Conservation (phyloP, 2,329 filamentous ascomycete genomes). For the Lizonia empirigonia region DNA sequence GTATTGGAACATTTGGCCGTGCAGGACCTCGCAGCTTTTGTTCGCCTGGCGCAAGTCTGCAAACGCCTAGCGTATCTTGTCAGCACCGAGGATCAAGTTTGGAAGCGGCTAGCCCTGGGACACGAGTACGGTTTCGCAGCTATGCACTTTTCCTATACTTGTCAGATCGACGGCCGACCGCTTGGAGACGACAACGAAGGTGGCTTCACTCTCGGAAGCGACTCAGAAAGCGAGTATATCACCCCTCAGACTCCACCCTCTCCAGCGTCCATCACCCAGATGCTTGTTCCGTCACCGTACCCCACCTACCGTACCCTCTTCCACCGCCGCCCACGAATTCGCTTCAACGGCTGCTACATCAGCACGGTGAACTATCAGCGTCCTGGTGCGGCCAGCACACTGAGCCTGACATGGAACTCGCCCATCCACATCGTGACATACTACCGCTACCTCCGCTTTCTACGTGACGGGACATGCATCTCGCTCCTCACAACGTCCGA, state of each 20-base stretch:
- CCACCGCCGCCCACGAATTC: slow-evolving; percentile 79
- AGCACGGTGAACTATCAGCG: slow-evolving; percentile 95
- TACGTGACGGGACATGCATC: slow-evolving; percentile 83
- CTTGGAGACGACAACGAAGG: slow-evolving; percentile 46
- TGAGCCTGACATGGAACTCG: slow-evolving; percentile 73
- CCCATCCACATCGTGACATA: slow-evolving; percentile 97
- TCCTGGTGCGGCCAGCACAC: slow-evolving; percentile 73
- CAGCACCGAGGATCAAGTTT: slow-evolving; percentile 81
- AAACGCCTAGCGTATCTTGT: slow-evolving; percentile 86
- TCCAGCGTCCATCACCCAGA: slow-evolving; percentile 33
- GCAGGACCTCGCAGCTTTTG: slow-evolving; percentile 76
- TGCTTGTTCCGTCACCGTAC: slow-evolving; percentile 46
- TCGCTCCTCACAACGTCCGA: slow-evolving; percentile 81
- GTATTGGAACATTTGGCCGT: slow-evolving; percentile 76
- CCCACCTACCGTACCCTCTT: slow-evolving; percentile 69
- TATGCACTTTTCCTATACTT: slow-evolving; percentile 82
- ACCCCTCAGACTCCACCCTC: slow-evolving; percentile 9
- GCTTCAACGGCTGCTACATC: slow-evolving; percentile 96
- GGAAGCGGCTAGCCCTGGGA: slow-evolving; percentile 76
- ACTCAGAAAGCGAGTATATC: slow-evolving; percentile 22
- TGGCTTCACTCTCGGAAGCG: slow-evolving; percentile 35
- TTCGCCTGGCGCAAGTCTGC: slow-evolving; percentile 78
- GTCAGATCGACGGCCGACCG: slow-evolving; percentile 60
- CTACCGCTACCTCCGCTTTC: slow-evolving; percentile 95
- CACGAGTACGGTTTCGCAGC: slow-evolving; percentile 75